Conservation (phyloP, 1,284 basidiomycete species). For the Abortiporus biennis region DNA sequence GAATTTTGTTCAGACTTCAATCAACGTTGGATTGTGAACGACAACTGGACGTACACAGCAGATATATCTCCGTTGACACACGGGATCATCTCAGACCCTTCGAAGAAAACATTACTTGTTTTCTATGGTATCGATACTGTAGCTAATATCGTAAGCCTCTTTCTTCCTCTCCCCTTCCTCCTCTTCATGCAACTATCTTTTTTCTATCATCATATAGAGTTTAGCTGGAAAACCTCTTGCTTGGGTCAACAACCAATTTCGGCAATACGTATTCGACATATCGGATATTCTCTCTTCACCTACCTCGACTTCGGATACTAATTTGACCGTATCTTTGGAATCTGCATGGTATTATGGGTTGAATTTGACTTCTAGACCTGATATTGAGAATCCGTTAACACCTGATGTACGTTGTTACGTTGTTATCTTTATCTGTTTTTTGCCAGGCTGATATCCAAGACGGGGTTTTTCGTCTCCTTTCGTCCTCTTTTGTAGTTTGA, state of each 20-base stretch:
- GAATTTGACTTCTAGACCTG: slow-evolving; percentile 43
- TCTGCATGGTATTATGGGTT: slow-evolving; percentile 47
- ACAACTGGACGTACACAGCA: slow-evolving; percentile 60
- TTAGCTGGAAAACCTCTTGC: slow-evolving; percentile 45
- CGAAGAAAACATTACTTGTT: slow-evolving; percentile 38
- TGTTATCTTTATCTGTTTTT: not conserved
- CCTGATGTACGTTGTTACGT: slow-evolving; percentile 18
- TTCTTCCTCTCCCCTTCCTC: not conserved
- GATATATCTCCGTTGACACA: slow-evolving; percentile 39
- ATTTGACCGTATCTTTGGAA: slow-evolving; percentile 46
- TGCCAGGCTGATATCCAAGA: not conserved
- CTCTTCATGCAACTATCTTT: not conserved
- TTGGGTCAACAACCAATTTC: slow-evolving; percentile 56
- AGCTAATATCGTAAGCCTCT: slow-evolving; percentile 38
- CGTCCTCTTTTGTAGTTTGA: slow-evolving; percentile 44
- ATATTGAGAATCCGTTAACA: slow-evolving; percentile 35
- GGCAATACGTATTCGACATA: slow-evolving; percentile 48
- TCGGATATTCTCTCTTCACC: slow-evolving; percentile 35
- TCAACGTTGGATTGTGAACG: slow-evolving; percentile 50
- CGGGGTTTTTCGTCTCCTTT: not conserved
- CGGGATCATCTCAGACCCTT: slow-evolving; percentile 7
- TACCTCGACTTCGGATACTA: slow-evolving; percentile 22
- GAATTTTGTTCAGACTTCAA: slow-evolving; percentile 38
- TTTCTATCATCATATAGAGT: slow-evolving; percentile 26
- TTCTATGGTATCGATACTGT: slow-evolving; percentile 58